Evolutionary conservation across 306 rosid genomes (phyloP), one percentile per base, ranked within the genome.

Genomic region (Phaseolus lunatus): DNA sequence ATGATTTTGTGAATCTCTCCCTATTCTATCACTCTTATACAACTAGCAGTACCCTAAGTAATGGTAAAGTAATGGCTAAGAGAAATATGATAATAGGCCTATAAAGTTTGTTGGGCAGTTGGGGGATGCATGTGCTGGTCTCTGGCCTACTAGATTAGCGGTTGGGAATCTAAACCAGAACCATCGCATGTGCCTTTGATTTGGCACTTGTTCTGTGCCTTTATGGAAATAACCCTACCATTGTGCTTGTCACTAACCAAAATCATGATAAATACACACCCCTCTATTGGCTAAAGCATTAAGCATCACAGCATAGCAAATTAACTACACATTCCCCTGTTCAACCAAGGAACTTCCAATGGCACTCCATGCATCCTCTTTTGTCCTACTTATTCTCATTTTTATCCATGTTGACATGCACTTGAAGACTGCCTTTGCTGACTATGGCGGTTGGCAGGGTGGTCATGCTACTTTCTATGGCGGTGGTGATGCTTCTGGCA

Each of bases 391-490:
- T 3, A 43, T 72, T n/a, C 26, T 86, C 57, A 14, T 63, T 1
- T 61, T 85, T 64, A 73, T 88, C 19, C 49, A 80, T 2, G 2
- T 81, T 19, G 45, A 78, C 13, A 53, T 76, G 9, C 83, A 63
- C 47, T 35, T 78, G 9, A 86, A 79, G 7, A 82, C 54, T 19
- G 77, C 72, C 29, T 26, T 41, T 6, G 89, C 94, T 1, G 80
- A 85, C 72, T 86, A 89, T 15, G 91, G 89, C 0, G 88, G 88
- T 26, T 83, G 95, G 92, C 77, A 92, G 62, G 57, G 83, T 19
- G 97, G 56, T 22, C 98, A 90, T 18, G 98, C 98, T 81, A 93
- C 98, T 31, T 93, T 93, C 81, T 93, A 93, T 12, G 98, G 98
- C 9, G 96, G 98, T 0, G 93, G 93, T 11, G 91, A 89, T 82